A percentile compares a stretch with the other conserved stretches of the same genome.
Conservation (phyloP, 257 asterid species). For the Primulina tabacum region DNA sequence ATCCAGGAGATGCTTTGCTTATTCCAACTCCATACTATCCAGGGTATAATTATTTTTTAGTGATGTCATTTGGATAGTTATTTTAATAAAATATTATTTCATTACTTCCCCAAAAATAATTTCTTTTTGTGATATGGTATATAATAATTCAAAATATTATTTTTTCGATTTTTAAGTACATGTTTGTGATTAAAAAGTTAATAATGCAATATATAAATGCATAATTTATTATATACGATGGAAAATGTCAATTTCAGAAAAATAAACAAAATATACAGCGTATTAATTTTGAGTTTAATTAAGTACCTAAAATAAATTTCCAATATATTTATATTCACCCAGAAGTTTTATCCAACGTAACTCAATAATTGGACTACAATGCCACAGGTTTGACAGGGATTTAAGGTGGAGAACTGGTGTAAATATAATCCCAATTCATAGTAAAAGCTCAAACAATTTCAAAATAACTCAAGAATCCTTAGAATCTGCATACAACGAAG, state of each 20-base stretch:
- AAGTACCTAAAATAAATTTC: too few relatives aligned
- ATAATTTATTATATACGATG: too few relatives aligned
- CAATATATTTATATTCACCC: too few relatives aligned
- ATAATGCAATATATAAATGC: too few relatives aligned
- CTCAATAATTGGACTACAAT: background rate
- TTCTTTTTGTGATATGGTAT: background rate
- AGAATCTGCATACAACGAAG: slow-evolving; percentile 14
- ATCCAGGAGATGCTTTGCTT: slow-evolving; percentile 84
- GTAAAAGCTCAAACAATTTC: slow-evolving; percentile 16
- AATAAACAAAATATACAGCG: too few relatives aligned
- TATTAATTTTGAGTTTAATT: too few relatives aligned
- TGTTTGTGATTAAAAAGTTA: background rate
- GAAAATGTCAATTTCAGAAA: too few relatives aligned
- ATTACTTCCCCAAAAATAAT: background rate
- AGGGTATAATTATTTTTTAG: slow-evolving; percentile 45
- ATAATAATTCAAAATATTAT: too few relatives aligned
- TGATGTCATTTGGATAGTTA: too few relatives aligned
- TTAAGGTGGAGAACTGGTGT: slow-evolving; percentile 49
- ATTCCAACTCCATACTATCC: slow-evolving; percentile 96
- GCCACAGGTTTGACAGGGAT: slow-evolving; percentile 40
- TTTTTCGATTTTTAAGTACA: too few relatives aligned
- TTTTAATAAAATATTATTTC: too few relatives aligned
- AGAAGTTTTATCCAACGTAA: too few relatives aligned
- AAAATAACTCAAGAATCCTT: slow-evolving; percentile 15
- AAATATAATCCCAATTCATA: slow-evolving; percentile 33